These are phyloP conservation scores for Sutorius australiensis DNA, from an alignment of 768 basidiomycete genomes.

Conservation along the genomic window DNA sequence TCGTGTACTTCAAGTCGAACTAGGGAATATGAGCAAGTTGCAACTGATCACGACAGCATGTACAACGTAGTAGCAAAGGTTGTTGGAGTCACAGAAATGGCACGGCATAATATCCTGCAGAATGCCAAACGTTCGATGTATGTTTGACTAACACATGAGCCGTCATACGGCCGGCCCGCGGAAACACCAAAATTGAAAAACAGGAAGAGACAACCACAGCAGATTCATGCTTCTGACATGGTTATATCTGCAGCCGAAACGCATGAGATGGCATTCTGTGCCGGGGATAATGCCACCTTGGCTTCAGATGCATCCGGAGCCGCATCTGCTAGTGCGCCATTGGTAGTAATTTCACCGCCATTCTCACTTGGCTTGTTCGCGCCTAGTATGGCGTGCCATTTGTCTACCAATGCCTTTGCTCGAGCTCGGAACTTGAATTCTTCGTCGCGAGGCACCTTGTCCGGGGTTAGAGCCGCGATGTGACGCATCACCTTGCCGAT, in stretches of 20 bases:
- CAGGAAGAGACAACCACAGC: constrained; percentile 6
- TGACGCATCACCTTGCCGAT: constrained; percentile 61
- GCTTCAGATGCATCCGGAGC: constrained; percentile 15
- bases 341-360: constrained; percentile 25
- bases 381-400: constrained; percentile 40
- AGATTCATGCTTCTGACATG: constrained; percentile 38
- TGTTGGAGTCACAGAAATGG: constrained; percentile 21
- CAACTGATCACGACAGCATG: constrained; percentile 25
- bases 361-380: constrained; percentile 33
- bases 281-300: constrained; percentile 21
- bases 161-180: constrained; percentile 5
- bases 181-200: constrained; percentile 17
- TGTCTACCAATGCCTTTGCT: constrained; percentile 44
- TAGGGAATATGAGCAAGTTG: constrained; percentile 27
- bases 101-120: constrained; percentile 18
- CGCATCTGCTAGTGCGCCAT: constrained; percentile 23
- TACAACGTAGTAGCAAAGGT: constrained; percentile 25
- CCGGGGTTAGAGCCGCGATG: constrained; percentile 43
- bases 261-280: constrained; percentile 30
- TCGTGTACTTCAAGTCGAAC: constrained; percentile 19
- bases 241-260: constrained; percentile 36
- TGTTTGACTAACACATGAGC: constrained; percentile 17
- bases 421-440: constrained; percentile 52
- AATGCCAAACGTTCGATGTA: constrained; percentile 18
- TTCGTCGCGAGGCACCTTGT: constrained; percentile 47